Conservation (phyloP, 2,329 filamentous ascomycete genomes). For the Microcyclospora pomicola region DNA sequence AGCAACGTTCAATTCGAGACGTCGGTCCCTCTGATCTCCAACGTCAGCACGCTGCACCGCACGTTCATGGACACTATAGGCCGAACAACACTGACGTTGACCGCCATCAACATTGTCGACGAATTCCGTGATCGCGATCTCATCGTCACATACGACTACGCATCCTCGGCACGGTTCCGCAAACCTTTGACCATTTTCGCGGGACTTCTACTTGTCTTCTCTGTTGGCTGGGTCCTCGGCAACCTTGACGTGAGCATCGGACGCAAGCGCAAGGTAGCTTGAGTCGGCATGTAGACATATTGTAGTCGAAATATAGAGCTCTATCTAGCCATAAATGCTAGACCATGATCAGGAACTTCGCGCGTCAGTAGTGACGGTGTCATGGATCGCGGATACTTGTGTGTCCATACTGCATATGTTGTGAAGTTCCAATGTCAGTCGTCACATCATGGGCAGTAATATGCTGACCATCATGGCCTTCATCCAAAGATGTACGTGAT, state of each 20-base stretch:
- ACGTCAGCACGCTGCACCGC: constrained; percentile 52
- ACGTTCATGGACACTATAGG: constrained; percentile 92
- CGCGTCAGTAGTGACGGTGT: too few relatives aligned
- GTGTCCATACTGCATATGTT: too few relatives aligned
- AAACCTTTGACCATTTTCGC: constrained; percentile 76
- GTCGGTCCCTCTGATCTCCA: constrained; percentile 53
- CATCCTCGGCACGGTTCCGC: constrained; percentile 57
- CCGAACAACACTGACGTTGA: constrained; percentile 67
- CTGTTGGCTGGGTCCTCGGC: constrained; percentile 59
- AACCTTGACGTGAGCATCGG: constrained; percentile 70
- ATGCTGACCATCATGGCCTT: too few relatives aligned
- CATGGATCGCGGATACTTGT: too few relatives aligned
- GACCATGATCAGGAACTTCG: too few relatives aligned
- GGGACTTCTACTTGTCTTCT: constrained; percentile 61
- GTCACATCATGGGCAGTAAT: too few relatives aligned
- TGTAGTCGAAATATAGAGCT: too few relatives aligned
- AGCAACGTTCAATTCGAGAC: constrained; percentile 72
- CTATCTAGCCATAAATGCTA: too few relatives aligned
- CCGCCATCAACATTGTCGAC: constrained; percentile 76
- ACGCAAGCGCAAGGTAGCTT: constrained; percentile 16
- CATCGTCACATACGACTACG: constrained; percentile 78
- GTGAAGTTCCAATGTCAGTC: too few relatives aligned
- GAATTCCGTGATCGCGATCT: constrained; percentile 75
- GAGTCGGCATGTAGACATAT: not conserved
- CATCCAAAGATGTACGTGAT: too few relatives aligned